Evolutionary conservation across 768 basidiomycete genomes (phyloP), one percentile per base, ranked within the genome.

Genomic region (Boletus rubescentipes): DNA sequence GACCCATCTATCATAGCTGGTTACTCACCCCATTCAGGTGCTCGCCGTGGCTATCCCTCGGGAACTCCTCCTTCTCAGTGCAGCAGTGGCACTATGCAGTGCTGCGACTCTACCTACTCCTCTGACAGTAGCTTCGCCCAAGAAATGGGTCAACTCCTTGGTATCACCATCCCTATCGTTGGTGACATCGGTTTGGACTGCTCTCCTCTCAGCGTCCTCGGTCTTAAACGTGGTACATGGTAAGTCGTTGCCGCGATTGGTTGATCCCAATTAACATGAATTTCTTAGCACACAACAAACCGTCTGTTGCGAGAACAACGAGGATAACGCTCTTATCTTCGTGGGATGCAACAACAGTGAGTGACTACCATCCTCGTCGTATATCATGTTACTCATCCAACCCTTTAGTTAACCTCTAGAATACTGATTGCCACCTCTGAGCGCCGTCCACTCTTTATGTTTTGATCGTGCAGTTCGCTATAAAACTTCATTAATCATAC

Each of bases 331-430:
- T 3, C 15, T 79, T 11, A 49, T 80, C 53, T 66, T 63, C 43
- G 53, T 77, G 48, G 75, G 65, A n/a, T 80, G 79, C 59, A 57
- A 61, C 12, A 71, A 73, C 12, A 67, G 79, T 67, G 65, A 62
- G 58, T 70, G 35, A 5, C 2, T 15, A 4, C 35, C 0, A 16
- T 1, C 30, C 0, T 29, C 2, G 15, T 43, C 11, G 1, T 20
- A n/a, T 18, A 2, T 0, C 1, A 12, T 36, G 9, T 61, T 45
- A 29, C 39, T 67, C 1, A 64, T 32, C 11, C 3, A 0, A 6
- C 11, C 5, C 0, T 38, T 18, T 4, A 70, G 70, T 67, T 53
- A 54, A 41, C 46, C 41, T 60, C 30, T 65, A 67, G 54, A 56
- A 23, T 39, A 2, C 11, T 32, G 14, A 18, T 21, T 6, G 12